phyloP scores from a whole-genome alignment of 169 alveolate genomes.

The Cyclospora cayetanensis region DNA sequence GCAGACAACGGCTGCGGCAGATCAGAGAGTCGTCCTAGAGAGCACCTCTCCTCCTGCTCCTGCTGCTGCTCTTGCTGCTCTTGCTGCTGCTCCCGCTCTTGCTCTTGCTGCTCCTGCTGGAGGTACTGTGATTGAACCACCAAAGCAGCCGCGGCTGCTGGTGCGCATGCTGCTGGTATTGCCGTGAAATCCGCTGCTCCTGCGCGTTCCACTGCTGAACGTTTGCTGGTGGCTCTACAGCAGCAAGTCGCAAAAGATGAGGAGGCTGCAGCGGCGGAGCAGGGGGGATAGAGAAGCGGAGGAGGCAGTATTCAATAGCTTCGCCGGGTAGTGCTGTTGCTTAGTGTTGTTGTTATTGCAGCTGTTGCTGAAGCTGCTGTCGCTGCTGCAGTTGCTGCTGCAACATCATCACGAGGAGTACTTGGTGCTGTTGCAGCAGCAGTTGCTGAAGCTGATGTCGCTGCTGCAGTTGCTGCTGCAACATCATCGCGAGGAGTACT shows the following conservation, averaged over 20 bases:
- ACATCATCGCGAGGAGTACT: background rate
- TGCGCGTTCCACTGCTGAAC: background rate
- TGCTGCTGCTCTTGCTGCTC: background rate
- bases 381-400: background rate
- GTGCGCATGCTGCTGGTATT: background rate
- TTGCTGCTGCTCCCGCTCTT: background rate
- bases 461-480: constrained; percentile 16
- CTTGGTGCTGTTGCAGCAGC: constrained; percentile 10
- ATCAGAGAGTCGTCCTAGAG: too few relatives aligned
- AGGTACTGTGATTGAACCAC: background rate
- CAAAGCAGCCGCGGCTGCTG: background rate
- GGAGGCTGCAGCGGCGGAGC: background rate
- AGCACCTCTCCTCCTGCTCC: too few relatives aligned
- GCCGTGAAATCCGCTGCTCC: background rate
- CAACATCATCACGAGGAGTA: background rate
- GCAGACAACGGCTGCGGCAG: too few relatives aligned
- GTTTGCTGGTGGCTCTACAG: too few relatives aligned
- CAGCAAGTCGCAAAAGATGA: too few relatives aligned
- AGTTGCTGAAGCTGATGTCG: background rate
- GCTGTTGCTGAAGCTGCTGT: background rate
- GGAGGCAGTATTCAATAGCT: background rate
- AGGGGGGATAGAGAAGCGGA: background rate
- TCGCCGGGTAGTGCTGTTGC: background rate
- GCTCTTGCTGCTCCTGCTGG: constrained; percentile 6
- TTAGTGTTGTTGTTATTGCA: background rate